Percentiles rank a stretch among this genome's conserved stretches.
Evolutionary conservation across 192 early-diverging fungal genomes (phyloP).

Genomic region (Coemansia javaensis): DNA sequence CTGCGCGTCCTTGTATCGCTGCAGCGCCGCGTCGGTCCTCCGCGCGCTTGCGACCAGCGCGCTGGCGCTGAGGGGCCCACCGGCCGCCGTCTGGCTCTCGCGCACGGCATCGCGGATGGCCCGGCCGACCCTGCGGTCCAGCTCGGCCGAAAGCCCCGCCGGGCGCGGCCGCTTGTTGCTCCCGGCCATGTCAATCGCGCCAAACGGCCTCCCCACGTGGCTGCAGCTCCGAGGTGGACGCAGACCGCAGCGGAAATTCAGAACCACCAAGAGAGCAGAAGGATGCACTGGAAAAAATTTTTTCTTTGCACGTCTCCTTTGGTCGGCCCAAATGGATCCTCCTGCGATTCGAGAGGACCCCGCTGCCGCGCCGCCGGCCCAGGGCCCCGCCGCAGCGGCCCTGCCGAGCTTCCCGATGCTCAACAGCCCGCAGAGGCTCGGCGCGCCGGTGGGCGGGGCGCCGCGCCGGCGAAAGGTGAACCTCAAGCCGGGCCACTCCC

Average conservation of each 20-base stretch:
- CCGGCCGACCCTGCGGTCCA: slow-evolving; percentile 25
- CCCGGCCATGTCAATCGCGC: slow-evolving; percentile 25
- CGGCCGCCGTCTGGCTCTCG: slow-evolving; percentile 13
- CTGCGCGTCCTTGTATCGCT: slow-evolving; percentile 12
- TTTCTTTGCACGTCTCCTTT: neutral
- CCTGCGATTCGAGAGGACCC: neutral
- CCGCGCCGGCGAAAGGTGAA: slow-evolving; percentile 65
- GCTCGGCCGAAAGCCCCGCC: slow-evolving; percentile 14
- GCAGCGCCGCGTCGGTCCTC: slow-evolving; percentile 13
- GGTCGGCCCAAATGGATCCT: neutral
- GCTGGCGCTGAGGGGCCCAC: slow-evolving; percentile 1
- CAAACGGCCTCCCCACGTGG: too few relatives aligned
- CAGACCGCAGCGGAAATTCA: too few relatives aligned
- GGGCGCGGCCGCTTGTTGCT: slow-evolving; percentile 29
- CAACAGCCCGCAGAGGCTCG: slow-evolving; percentile 45
- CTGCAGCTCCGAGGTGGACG: too few relatives aligned
- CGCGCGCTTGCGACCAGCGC: slow-evolving; percentile 29
- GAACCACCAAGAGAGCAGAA: too few relatives aligned
- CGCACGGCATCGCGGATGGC: slow-evolving; percentile 14
- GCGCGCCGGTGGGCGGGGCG: neutral
- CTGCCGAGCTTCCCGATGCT: slow-evolving; percentile 26
- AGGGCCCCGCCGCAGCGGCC: too few relatives aligned
- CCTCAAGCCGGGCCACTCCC: slow-evolving; percentile 81
- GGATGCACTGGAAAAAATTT: too few relatives aligned
- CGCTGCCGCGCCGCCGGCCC: too few relatives aligned